Conservation (phyloP, 169 alveolate species). For the Amoebophrya sp. region DNA sequence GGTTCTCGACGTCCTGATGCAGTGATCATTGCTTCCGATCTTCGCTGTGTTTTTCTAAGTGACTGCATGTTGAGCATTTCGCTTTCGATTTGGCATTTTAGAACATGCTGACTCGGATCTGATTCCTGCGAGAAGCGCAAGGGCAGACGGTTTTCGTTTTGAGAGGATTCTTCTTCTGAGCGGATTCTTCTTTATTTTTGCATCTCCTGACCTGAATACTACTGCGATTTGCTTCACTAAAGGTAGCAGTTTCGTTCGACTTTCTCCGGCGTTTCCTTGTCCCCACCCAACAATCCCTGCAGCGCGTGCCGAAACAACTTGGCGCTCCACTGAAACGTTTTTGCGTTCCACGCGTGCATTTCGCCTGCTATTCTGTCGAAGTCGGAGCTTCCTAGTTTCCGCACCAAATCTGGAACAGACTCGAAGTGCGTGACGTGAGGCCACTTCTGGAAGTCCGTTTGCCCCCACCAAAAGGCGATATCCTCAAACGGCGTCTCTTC, state of each 20-base stretch:
- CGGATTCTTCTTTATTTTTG: not conserved
- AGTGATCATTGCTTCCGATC: not conserved
- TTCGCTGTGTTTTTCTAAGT: not conserved
- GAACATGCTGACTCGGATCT: not conserved
- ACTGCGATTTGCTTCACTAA: not conserved
- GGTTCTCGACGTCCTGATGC: not conserved
- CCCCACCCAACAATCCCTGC: not conserved
- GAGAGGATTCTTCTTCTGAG: not conserved
- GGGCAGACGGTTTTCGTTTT: not conserved
- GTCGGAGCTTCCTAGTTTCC: not conserved
- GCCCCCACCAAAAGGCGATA: conserved; percentile 9
- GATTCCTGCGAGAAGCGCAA: not conserved
- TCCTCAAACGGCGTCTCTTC: not conserved
- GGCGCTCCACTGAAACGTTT: not conserved
- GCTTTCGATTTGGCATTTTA: not conserved
- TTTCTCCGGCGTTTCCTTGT: not conserved
- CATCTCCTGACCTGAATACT: not conserved
- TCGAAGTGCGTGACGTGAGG: not conserved
- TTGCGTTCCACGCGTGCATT: not conserved
- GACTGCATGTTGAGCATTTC: not conserved
- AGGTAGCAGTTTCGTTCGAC: not conserved
- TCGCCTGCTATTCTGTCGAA: not conserved
- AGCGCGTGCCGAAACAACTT: not conserved
- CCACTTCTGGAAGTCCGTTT: not conserved
- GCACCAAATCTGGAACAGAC: not conserved